Evolutionary conservation across 2,329 filamentous ascomycete genomes (phyloP).

Genomic region (Rhexocercosporidium sp.): DNA sequence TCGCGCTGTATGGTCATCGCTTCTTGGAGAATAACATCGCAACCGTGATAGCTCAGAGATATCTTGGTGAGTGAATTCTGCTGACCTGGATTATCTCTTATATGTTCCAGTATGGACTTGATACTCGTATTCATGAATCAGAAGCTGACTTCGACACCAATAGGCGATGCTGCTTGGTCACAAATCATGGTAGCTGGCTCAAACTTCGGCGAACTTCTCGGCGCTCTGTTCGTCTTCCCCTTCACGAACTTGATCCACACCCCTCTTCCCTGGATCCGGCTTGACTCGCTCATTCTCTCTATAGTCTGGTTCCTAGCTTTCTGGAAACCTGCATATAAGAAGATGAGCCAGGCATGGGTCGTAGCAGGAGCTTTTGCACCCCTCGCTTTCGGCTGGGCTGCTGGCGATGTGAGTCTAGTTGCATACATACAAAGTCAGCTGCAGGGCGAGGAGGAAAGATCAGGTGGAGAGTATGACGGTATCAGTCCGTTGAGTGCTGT

Average conservation of each 20-base stretch:
- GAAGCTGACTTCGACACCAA: not conserved
- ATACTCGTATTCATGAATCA: not conserved
- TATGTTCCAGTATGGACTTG: not conserved
- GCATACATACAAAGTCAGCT: slow-evolving; percentile 9
- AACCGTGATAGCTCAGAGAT: not conserved
- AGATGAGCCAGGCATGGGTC: not conserved
- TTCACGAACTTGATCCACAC: not conserved
- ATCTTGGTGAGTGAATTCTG: slow-evolving; percentile 1
- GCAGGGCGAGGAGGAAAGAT: not conserved
- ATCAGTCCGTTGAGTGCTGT: slow-evolving; percentile 5
- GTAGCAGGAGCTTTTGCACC: not conserved
- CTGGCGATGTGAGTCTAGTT: slow-evolving; percentile 11
- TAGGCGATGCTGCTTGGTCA: slow-evolving; percentile 10
- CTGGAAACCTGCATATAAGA: not conserved
- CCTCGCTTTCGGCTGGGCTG: slow-evolving; percentile 6
- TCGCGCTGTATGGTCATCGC: slow-evolving; percentile 7
- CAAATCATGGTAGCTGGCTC: slow-evolving; percentile 10
- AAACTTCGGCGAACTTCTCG: slow-evolving; percentile 7
- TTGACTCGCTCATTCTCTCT: not conserved
- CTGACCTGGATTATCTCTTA: not conserved
- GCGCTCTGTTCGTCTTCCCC: not conserved
- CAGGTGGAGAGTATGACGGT: not conserved
- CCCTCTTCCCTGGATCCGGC: slow-evolving; percentile 5
- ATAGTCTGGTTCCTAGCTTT: slow-evolving; percentile 6
- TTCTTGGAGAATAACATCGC: slow-evolving; percentile 9